Conservation (phyloP, 2,329 filamentous ascomycete genomes). For the Corynespora cassiicola region DNA sequence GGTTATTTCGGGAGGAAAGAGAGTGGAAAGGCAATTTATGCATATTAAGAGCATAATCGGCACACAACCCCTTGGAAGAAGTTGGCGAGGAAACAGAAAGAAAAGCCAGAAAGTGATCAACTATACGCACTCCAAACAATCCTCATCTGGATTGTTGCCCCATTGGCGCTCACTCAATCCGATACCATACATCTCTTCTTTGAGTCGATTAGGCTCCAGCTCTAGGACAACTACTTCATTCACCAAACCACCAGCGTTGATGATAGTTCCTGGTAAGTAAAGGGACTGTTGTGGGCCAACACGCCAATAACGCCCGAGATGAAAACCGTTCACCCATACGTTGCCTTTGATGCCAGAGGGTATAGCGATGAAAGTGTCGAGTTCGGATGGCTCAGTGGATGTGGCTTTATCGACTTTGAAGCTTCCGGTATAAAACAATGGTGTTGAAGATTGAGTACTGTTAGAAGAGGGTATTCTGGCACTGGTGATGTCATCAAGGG, state of each 20-base stretch:
- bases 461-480: neutral
- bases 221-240: conserved; percentile 55
- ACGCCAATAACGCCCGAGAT: conserved; percentile 56
- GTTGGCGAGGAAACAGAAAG: too few relatives aligned
- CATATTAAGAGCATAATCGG: too few relatives aligned
- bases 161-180: conserved; percentile 28
- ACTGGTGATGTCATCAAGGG: conserved; percentile 28
- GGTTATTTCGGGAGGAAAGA: too few relatives aligned
- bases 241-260: conserved; percentile 30
- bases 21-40: too few relatives aligned
- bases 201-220: conserved; percentile 47
- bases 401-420: conserved; percentile 17
- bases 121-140: conserved; percentile 21
- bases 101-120: too few relatives aligned
- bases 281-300: conserved; percentile 58
- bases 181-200: conserved; percentile 20
- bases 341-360: conserved; percentile 53
- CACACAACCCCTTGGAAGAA: too few relatives aligned
- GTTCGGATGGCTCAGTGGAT: conserved; percentile 4
- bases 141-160: conserved; percentile 40
- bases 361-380: conserved; percentile 50
- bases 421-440: conserved; percentile 25
- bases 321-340: conserved; percentile 56
- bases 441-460: conserved; percentile 5
- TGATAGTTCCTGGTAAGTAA: conserved; percentile 52